Evolutionary conservation across 345 rosid species (phyloP), one percentile per base, ranked within the genome.

Genomic region (Rubroshorea leprosula): DNA sequence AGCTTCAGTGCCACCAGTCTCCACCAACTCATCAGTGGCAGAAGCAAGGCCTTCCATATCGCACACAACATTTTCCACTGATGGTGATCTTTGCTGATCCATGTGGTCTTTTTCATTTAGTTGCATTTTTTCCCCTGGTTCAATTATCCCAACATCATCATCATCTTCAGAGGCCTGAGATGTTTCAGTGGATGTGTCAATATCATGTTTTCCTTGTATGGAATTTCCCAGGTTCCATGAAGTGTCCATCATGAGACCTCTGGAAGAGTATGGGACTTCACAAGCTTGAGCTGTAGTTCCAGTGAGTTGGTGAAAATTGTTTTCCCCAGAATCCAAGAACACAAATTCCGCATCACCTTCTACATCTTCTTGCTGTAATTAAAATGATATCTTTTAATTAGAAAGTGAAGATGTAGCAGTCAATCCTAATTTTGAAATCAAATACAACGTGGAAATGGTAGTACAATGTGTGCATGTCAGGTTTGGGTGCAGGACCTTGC

Each of bases 191-290:
- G 75, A 60, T 1, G 74, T 64, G 61, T 69, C 70, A 45, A 49
- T 39, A 26, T 71, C 73, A 23, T 23, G 70, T 65, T 71, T 82
- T 65, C 61, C 80, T 61, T 68, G 78, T 65, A 61, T 57, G 0
- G 74, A 63, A 58, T 68, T 66, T 62, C 70, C 79, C 26, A 73
- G 74, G 67, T 86, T 77, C 98, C 95, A 84, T 39, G 90, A 58
- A 55, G 51, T 63, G 35, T 64, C 71, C 49, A 81, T 60, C 57
- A 59, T 70, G 59, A 76, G 68, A 49, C 79, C 78, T 60, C 72
- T 63, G 8, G 70, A 55, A 23, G 81, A 15, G 29, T 43, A 76
- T 12, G 80, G 51, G 31, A 46, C 56, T 10, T 62, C 55, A 51
- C 68, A 55, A 17, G 61, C 70, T 25, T 78, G 78, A 61, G 83